These are phyloP conservation scores for Aspergillus cejpii DNA, from an alignment of 2,329 filamentous ascomycete species.

Conservation along the genomic window DNA sequence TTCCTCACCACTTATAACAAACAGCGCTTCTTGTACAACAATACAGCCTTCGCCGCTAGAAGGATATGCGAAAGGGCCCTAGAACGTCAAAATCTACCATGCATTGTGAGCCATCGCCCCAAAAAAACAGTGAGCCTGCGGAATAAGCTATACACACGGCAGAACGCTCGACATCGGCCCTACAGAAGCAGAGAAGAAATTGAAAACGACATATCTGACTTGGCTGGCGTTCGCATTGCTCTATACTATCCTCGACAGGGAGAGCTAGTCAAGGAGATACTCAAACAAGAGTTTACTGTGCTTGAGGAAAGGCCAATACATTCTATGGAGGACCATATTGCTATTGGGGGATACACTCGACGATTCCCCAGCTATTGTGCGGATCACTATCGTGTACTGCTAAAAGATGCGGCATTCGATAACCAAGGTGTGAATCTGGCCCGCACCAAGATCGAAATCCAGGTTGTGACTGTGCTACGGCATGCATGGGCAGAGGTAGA, in stretches of 20 bases:
- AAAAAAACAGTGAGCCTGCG: constrained; percentile 5
- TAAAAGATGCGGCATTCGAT: neutral
- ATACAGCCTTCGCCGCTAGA: neutral
- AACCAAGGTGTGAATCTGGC: neutral
- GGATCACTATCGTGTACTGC: constrained; percentile 1
- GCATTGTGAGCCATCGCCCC: neutral
- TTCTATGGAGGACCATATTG: neutral
- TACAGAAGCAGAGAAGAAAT: constrained; percentile 7
- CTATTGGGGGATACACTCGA: neutral
- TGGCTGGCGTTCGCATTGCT: constrained; percentile 11
- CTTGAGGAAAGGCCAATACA: neutral
- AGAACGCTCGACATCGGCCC: neutral
- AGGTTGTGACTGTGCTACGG: constrained; percentile 23
- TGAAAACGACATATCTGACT: constrained; percentile 8
- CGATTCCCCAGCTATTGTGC: constrained; percentile 3
- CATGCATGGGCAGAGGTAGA: constrained; percentile 26
- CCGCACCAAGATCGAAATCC: constrained; percentile 20
- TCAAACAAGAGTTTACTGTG: neutral
- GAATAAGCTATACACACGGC: constrained; percentile 1
- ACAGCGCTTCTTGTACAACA: neutral
- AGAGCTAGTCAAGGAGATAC: neutral
- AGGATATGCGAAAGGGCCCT: neutral
- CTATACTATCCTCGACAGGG: constrained; percentile 6
- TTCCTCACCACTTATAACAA: neutral
- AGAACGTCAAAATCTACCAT: neutral